Conservation (phyloP, 768 basidiomycete genomes). For the Auriscalpium orientale region DNA sequence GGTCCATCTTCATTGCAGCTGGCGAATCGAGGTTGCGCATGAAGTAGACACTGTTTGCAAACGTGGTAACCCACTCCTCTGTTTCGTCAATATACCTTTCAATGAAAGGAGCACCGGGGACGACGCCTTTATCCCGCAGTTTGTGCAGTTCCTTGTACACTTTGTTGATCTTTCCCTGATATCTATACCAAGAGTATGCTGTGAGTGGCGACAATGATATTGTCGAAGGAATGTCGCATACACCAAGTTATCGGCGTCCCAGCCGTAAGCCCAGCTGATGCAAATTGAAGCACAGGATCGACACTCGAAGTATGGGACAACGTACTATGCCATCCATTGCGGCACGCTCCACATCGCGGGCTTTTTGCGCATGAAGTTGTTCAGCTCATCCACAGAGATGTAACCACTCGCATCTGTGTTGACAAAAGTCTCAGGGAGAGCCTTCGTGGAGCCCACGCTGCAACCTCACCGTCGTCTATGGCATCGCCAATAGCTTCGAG, state of each 20-base stretch:
- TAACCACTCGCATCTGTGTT: conserved; percentile 7
- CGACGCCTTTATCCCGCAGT: not conserved
- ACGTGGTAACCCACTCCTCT: not conserved
- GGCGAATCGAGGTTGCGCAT: conserved; percentile 3
- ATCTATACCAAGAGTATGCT: not conserved
- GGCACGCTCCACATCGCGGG: conserved; percentile 9
- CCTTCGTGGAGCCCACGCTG: too few species aligned
- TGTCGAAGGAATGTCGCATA: not conserved
- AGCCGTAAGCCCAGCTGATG: conserved; percentile 10
- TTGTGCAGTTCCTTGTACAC: conserved; percentile 3
- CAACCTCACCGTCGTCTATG: conserved; percentile 8
- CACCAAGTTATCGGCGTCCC: conserved; percentile 8
- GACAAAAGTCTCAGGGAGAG: too few species aligned
- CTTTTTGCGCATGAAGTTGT: conserved; percentile 6
- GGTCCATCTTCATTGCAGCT: conserved; percentile 4
- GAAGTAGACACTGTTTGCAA: conserved; percentile 2
- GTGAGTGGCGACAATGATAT: not conserved
- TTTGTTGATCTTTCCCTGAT: not conserved
- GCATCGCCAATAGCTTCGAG: conserved; percentile 9
- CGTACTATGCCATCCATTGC: conserved; percentile 9
- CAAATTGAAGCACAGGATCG: too few species aligned
- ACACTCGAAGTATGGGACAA: not conserved
- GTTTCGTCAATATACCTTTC: not conserved
- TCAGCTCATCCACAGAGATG: conserved; percentile 7
- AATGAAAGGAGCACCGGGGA: not conserved